A percentile compares a stretch with the other conserved stretches of the same genome.
Conservation (phyloP, 1,139 yeast genomes). For the Lodderomyces margitis region DNA sequence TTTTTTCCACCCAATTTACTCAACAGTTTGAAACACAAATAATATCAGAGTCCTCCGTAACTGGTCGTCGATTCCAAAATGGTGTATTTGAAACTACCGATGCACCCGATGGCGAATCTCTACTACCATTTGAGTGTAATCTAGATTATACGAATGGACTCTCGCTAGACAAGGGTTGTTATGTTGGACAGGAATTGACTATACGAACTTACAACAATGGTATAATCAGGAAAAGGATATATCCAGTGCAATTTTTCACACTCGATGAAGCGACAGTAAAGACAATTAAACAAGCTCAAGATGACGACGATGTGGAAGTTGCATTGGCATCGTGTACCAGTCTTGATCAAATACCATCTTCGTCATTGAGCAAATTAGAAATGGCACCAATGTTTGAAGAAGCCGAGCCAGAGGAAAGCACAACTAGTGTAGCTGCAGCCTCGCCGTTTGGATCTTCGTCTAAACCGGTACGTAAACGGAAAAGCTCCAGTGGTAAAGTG, state of each 20-base stretch:
- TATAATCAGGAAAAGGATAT: slow-evolving; percentile 72
- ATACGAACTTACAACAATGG: slow-evolving; percentile 86
- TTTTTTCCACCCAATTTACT: slow-evolving; percentile 30
- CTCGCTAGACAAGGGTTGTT: slow-evolving; percentile 89
- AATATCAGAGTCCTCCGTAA: slow-evolving; percentile 31
- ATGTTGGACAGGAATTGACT: slow-evolving; percentile 93
- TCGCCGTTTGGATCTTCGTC: slow-evolving; percentile 36
- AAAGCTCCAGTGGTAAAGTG: slow-evolving; percentile 56
- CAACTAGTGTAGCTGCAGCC: slow-evolving; percentile 14
- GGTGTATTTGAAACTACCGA: slow-evolving; percentile 70
- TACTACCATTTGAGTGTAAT: slow-evolving; percentile 82
- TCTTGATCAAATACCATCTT: slow-evolving; percentile 13
- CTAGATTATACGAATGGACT: slow-evolving; percentile 82
- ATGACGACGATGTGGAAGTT: neutral
- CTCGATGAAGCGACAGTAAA: slow-evolving; percentile 16
- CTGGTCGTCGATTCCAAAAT: slow-evolving; percentile 49
- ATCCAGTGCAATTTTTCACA: slow-evolving; percentile 62
- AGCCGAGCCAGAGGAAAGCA: slow-evolving; percentile 8
- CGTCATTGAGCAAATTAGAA: slow-evolving; percentile 24
- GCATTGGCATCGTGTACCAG: neutral
- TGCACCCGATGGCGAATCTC: slow-evolving; percentile 34
- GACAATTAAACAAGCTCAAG: slow-evolving; percentile 12
- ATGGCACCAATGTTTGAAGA: slow-evolving; percentile 23
- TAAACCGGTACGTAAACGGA: slow-evolving; percentile 31
- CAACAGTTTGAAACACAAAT: slow-evolving; percentile 20